Evolutionary conservation across 75 land plant species (phyloP).

Genomic region (Isoetes taiwanensis): DNA sequence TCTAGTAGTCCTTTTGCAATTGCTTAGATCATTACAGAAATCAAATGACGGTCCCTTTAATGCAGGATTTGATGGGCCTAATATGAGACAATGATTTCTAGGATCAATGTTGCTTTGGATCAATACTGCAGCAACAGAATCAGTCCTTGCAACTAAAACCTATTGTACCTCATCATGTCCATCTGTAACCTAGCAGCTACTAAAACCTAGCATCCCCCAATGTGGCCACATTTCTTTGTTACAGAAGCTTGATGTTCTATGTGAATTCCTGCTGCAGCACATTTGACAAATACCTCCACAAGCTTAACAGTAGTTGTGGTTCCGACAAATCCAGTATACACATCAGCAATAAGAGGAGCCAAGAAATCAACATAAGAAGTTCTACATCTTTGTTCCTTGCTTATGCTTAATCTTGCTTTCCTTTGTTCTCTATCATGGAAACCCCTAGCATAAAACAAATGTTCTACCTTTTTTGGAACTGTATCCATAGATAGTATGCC

Average conservation of each 20-base stretch:
- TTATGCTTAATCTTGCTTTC: conserved; percentile 61
- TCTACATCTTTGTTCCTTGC: conserved; percentile 31
- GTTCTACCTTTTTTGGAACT: conserved; percentile 91
- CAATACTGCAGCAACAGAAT: conserved; percentile 70
- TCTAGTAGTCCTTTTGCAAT: conserved; percentile 47
- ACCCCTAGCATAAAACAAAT: conserved; percentile 73
- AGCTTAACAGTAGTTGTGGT: conserved; percentile 82
- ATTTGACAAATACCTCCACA: conserved; percentile 81
- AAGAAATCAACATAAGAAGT: conserved; percentile 74
- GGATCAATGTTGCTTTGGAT: conserved; percentile 67
- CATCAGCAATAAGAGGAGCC: conserved; percentile 80
- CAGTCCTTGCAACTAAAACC: conserved; percentile 63
- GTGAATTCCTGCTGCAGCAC: conserved; percentile 83
- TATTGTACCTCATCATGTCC: conserved; percentile 91
- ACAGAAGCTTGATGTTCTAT: too few relatives aligned
- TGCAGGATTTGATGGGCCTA: conserved; percentile 63
- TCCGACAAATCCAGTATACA: conserved; percentile 84
- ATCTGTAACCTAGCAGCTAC: conserved; percentile 77
- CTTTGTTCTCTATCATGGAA: conserved; percentile 84
- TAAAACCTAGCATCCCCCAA: conserved; percentile 86
- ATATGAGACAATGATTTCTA: conserved; percentile 68
- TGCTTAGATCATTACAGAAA: conserved; percentile 33
- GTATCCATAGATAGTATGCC: conserved; percentile 94
- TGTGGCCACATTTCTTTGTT: conserved; percentile 55
- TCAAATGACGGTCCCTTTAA: conserved; percentile 42